Conservation (phyloP, 441 rosid species). For the Adansonia madagascariensis region DNA sequence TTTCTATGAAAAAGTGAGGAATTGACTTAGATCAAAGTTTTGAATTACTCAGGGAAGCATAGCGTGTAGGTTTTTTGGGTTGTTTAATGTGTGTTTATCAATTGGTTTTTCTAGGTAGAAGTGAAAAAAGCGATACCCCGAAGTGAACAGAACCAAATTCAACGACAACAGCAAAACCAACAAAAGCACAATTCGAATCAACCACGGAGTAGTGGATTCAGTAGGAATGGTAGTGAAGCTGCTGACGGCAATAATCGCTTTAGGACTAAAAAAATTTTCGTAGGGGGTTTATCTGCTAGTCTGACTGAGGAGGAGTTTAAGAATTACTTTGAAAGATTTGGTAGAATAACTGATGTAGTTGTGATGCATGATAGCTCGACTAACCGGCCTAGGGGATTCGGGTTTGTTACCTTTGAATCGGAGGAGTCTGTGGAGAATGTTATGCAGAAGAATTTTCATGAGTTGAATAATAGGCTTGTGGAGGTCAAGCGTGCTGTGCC, state of each 20-base stretch:
- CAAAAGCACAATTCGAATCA: slow-evolving; percentile 22
- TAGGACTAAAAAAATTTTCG: slow-evolving; percentile 73
- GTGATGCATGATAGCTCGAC: slow-evolving; percentile 75
- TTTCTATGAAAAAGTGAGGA: slow-evolving; percentile 1
- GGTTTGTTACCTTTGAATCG: slow-evolving; percentile 72
- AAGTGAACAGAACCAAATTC: slow-evolving; percentile 40
- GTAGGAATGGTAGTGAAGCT: slow-evolving; percentile 31
- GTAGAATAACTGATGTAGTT: slow-evolving; percentile 70
- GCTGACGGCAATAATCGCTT: slow-evolving; percentile 28
- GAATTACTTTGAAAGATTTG: slow-evolving; percentile 72
- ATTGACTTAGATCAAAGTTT: not conserved
- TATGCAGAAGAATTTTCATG: slow-evolving; percentile 59
- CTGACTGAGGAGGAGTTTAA: slow-evolving; percentile 69
- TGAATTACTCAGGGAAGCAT: not conserved
- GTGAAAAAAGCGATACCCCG: slow-evolving; percentile 67
- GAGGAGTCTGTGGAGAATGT: slow-evolving; percentile 75
- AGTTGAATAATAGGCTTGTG: slow-evolving; percentile 60
- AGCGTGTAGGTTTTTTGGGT: not conserved
- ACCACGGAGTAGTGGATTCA: slow-evolving; percentile 34
- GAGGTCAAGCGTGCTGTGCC: slow-evolving; percentile 92
- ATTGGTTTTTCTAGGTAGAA: slow-evolving; percentile 55
- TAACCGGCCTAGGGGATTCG: slow-evolving; percentile 81
- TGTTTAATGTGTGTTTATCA: slow-evolving; percentile 22
- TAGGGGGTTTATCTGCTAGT: slow-evolving; percentile 74
- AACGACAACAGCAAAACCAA: slow-evolving; percentile 36